Evolutionary conservation across 495 filamentous ascomycete species (phyloP).

Genomic region (Annulohypoxylon moriforme): DNA sequence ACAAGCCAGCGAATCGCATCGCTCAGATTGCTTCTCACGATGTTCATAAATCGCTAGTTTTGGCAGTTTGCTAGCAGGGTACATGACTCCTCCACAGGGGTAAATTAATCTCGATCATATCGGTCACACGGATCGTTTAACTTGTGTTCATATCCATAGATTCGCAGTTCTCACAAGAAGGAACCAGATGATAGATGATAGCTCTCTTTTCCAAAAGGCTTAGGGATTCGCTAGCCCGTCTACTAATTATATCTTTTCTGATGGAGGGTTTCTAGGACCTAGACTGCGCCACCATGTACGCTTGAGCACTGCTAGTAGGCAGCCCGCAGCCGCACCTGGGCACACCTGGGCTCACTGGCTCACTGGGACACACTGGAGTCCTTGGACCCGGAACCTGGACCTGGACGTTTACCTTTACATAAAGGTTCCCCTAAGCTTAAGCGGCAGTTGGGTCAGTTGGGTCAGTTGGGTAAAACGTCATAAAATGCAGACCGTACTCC

Average conservation of each 20-base stretch:
- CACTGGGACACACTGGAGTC: background rate
- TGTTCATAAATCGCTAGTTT: constrained; percentile 15
- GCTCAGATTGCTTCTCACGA: constrained; percentile 31
- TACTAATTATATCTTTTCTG: constrained; percentile 35
- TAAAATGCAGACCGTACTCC: constrained; percentile 34
- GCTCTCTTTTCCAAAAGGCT: background rate
- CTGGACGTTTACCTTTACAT: background rate
- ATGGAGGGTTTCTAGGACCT: constrained; percentile 22
- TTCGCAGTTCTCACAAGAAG: background rate
- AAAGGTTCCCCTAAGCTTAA: constrained; percentile 3
- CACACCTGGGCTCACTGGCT: too few species aligned
- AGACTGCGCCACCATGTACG: constrained; percentile 35
- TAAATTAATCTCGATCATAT: constrained; percentile 37
- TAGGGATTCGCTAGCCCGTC: constrained; percentile 2
- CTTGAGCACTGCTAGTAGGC: background rate
- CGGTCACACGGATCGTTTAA: constrained; percentile 34
- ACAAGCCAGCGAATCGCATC: constrained; percentile 26
- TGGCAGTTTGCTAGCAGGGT: constrained; percentile 6
- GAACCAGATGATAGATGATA: constrained; percentile 3
- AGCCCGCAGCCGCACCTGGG: constrained; percentile 32
- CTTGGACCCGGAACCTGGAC: background rate
- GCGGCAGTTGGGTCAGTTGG: too few species aligned
- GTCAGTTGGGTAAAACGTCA: constrained; percentile 39
- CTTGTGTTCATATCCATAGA: background rate
- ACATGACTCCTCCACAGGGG: constrained; percentile 4